A percentile compares a stretch with the other conserved stretches of the same genome.
Conservation (phyloP, 352 stramenopile genomes). For the Globisporangium mamillatum region DNA sequence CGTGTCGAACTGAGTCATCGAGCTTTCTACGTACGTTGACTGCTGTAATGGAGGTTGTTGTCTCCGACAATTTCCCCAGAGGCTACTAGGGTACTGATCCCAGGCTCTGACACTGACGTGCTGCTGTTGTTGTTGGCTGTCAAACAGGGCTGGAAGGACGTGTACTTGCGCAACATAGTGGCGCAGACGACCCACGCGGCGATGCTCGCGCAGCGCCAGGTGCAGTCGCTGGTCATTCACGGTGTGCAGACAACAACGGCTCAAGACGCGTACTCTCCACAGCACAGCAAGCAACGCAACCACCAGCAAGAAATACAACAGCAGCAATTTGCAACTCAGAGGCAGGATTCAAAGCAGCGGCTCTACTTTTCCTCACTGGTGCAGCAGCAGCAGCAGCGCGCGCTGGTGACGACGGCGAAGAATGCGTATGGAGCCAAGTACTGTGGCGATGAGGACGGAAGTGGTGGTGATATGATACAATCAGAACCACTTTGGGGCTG, state of each 20-base stretch:
- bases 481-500: background rate
- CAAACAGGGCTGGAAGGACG: constrained; percentile 48
- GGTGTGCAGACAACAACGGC: background rate
- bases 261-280: background rate
- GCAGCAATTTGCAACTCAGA: background rate
- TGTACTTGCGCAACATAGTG: constrained; percentile 42
- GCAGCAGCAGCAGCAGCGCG: constrained; percentile 11
- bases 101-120: background rate
- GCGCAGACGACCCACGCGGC: constrained; percentile 61
- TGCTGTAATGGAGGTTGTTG: background rate
- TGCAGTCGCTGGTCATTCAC: background rate
- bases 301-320: background rate
- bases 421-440: background rate
- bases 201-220: constrained; percentile 41
- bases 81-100: background rate
- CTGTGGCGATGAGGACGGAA: background rate
- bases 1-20: constrained; percentile 17
- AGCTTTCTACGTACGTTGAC: constrained; percentile 22
- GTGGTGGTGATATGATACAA: background rate
- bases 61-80: background rate
- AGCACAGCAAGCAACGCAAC: background rate
- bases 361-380: constrained; percentile 16
- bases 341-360: background rate
- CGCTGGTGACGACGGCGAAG: constrained; percentile 2
- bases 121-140: background rate